Evolutionary conservation across 169 alveolate species (phyloP).

Genomic region (Neospora caninum): DNA sequence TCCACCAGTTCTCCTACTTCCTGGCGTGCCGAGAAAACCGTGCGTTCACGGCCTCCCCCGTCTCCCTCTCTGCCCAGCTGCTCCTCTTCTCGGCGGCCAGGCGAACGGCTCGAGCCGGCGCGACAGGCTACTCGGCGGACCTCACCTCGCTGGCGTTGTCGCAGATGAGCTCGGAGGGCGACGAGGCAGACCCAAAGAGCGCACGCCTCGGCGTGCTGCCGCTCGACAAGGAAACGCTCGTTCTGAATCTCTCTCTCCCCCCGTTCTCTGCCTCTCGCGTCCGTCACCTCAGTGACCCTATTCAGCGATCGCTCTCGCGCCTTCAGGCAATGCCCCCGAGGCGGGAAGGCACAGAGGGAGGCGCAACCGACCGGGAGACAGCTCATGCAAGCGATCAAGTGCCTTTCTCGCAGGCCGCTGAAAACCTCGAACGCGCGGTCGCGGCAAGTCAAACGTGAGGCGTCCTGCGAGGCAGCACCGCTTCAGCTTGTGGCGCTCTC

Average conservation of each 20-base stretch:
- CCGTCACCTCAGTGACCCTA: slow-evolving; percentile 15
- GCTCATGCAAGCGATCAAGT: not conserved
- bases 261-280: not conserved
- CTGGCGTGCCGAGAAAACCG: not conserved
- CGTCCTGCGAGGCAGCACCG: not conserved
- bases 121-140: not conserved
- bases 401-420: not conserved
- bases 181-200: not conserved
- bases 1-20: not conserved
- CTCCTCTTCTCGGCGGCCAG: not conserved
- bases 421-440: not conserved
- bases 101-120: not conserved
- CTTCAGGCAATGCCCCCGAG: not conserved
- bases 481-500: not conserved
- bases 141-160: not conserved
- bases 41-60: not conserved
- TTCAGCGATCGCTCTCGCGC: not conserved
- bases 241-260: not conserved
- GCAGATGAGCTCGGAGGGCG: not conserved
- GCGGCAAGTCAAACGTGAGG: not conserved
- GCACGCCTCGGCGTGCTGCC: not conserved
- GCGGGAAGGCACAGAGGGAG: not conserved
- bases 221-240: not conserved
- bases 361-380: not conserved
- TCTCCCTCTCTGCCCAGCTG: not conserved